phyloP scores from a whole-genome alignment of 108 stramenopile genomes.

The Skeletonema tropicum region DNA sequence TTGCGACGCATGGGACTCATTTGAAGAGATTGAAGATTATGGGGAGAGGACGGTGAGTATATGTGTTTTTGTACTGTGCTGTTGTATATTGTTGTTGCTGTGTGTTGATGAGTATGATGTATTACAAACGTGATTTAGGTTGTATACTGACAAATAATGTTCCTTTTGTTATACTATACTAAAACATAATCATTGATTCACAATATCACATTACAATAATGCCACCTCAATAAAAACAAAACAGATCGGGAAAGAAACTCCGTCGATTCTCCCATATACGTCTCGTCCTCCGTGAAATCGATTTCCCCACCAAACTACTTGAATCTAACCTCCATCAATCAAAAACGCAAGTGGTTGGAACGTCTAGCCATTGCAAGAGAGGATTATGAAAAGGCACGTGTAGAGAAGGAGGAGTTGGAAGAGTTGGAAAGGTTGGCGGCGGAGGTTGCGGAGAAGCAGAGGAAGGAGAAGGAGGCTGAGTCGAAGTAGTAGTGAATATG shows the following conservation, averaged over 20 bases:
- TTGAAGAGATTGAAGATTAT: conserved; percentile 77
- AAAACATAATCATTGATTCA: too few species aligned
- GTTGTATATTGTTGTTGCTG: too few species aligned
- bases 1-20: conserved; percentile 74
- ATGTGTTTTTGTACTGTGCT: too few species aligned
- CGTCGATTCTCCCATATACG: conserved; percentile 76
- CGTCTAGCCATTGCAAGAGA: conserved; percentile 62
- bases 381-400: conserved; percentile 61
- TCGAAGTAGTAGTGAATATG: too few species aligned
- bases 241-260: conserved; percentile 66
- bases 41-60: conserved; percentile 78
- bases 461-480: conserved; percentile 9
- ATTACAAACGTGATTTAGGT: neutral
- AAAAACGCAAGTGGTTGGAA: conserved; percentile 73
- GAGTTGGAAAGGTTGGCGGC: conserved; percentile 57
- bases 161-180: too few species aligned
- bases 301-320: conserved; percentile 75
- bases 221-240: too few species aligned
- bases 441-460: conserved; percentile 41
- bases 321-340: conserved; percentile 61
- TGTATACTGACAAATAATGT: neutral
- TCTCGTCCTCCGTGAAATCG: conserved; percentile 81
- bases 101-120: neutral
- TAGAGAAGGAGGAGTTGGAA: conserved; percentile 73
- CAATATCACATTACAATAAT: neutral